Base-by-base conservation (phyloP, 495 filamentous ascomycete genomes). In the Xylona heveae region DNA sequence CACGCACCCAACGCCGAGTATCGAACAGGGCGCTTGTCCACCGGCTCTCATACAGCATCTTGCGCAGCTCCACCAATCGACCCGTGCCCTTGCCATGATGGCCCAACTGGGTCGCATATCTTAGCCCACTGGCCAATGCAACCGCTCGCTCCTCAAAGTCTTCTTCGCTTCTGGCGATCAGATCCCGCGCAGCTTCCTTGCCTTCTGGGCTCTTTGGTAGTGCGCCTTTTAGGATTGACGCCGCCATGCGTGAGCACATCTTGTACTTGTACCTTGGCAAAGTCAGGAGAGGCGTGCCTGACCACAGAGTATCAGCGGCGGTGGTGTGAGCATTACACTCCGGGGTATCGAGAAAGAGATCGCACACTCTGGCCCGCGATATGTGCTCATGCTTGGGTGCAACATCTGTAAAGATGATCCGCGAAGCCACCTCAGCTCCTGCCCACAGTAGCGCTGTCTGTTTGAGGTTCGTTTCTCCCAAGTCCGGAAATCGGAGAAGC, bases 311-410 rank as follows among this genome's bases (percentile, higher is more conserved):
- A 45, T 99, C 88, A 4, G 88, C 91, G 5, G 88, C 85, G 0
- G 88, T 99, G 13, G 90, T 99, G 53, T 99, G 88, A 4, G 82
- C 88, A 48, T 95, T 95, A 56, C 88, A 99, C 54, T 99, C 88
- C 3, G 88, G 82, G 0, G 88, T 99, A 51, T 99, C 88, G 14
- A 99, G 65, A 45, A 99, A 93, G 22, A 99, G 63, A 49, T 99
- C 88, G 49, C 83, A 74, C 27, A 95, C 67, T 28, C 85, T 71
- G 0, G 88, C 88, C 16, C 88, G 75, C 4, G 81, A 70, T 37
- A 99, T 99, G 48, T 99, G 88, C 35, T 82, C 71, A 40, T 81
- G 73, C 51, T 99, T 99, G 6, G 84, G 83, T 3, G 88, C 88
- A 4, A 94, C 88, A 47, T 95, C 85, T 4, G 88, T 99, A 49